These are phyloP conservation scores for Mortierella polycephala DNA, from an alignment of 371 early-diverging fungal genomes.

Conservation along the genomic window DNA sequence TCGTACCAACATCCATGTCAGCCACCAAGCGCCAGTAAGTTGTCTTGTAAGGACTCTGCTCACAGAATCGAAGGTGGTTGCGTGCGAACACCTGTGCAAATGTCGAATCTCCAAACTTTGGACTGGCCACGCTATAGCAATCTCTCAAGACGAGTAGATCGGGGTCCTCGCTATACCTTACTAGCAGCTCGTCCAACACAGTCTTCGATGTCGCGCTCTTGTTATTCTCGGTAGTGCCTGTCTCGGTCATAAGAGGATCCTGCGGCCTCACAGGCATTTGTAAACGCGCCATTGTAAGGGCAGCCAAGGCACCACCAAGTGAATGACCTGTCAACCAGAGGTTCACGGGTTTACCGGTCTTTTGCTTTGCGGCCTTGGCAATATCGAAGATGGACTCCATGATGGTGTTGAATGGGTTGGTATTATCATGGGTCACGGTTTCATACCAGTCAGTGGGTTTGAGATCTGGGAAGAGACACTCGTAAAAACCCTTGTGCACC, in stretches of 20 bases:
- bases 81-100: slow-evolving; percentile 54
- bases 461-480: slow-evolving; percentile 47
- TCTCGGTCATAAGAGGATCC: slow-evolving; percentile 27
- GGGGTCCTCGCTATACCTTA: slow-evolving; percentile 15
- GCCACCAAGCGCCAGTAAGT: slow-evolving; percentile 37
- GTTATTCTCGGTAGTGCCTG: slow-evolving; percentile 6
- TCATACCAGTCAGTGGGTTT: slow-evolving; percentile 24
- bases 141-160: slow-evolving; percentile 51
- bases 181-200: slow-evolving; percentile 38
- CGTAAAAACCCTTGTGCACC: slow-evolving; percentile 53
- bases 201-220: slow-evolving; percentile 16
- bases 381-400: slow-evolving; percentile 54
- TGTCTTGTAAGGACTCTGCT: slow-evolving; percentile 21
- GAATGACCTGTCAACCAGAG: slow-evolving; percentile 67
- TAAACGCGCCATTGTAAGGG: slow-evolving; percentile 61
- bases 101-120: slow-evolving; percentile 59
- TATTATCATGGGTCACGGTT: slow-evolving; percentile 26
- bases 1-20: slow-evolving; percentile 31
- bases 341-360: slow-evolving; percentile 54
- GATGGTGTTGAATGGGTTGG: slow-evolving; percentile 60
- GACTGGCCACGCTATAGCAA: slow-evolving; percentile 58
- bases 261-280: slow-evolving; percentile 56
- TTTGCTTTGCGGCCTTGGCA: slow-evolving; percentile 38
- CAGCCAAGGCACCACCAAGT: slow-evolving; percentile 59
- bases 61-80: slow-evolving; percentile 17